Evolutionary conservation across 257 asterid genomes (phyloP).

Genomic region (Hygrophila difformis): DNA sequence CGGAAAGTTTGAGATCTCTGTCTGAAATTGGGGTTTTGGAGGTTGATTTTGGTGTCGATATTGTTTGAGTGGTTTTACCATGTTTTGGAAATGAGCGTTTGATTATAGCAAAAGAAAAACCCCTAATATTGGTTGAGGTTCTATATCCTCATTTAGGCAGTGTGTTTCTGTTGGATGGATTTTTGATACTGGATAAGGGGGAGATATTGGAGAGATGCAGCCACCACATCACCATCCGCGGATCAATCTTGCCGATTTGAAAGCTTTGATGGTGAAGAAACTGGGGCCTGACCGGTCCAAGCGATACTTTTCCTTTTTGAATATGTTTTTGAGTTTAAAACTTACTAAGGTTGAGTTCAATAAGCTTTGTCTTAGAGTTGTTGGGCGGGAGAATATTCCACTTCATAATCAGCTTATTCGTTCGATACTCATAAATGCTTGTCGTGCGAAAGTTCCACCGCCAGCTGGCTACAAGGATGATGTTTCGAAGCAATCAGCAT

Average conservation of each 20-base stretch:
- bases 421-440: conserved; percentile 56
- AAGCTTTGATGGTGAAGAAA: conserved; percentile 63
- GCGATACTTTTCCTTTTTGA: conserved; percentile 53
- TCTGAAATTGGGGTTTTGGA: conserved; percentile 26
- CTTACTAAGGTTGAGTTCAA: conserved; percentile 52
- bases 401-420: conserved; percentile 64
- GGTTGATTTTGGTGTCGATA: conserved; percentile 30
- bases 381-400: conserved; percentile 54
- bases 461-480: conserved; percentile 36
- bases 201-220: conserved; percentile 34
- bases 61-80: conserved; percentile 26
- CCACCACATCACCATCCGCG: conserved; percentile 69
- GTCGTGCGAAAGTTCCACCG: conserved; percentile 41
- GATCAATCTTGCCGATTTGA: conserved; percentile 64
- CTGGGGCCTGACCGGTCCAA: conserved; percentile 67
- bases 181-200: conserved; percentile 30
- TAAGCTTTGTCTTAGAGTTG: conserved; percentile 46
- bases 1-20: conserved; percentile 38
- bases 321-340: conserved; percentile 50
- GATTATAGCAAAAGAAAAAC: conserved; percentile 35
- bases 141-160: conserved; percentile 19
- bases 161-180: conserved; percentile 40
- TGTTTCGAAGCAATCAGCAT: conserved; percentile 18
- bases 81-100: conserved; percentile 36
- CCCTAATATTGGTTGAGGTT: conserved; percentile 30